Percentiles rank a stretch among this genome's conserved stretches.
Evolutionary conservation across 106 monocot genomes (phyloP).

Genomic region (Chionographis japonica): DNA sequence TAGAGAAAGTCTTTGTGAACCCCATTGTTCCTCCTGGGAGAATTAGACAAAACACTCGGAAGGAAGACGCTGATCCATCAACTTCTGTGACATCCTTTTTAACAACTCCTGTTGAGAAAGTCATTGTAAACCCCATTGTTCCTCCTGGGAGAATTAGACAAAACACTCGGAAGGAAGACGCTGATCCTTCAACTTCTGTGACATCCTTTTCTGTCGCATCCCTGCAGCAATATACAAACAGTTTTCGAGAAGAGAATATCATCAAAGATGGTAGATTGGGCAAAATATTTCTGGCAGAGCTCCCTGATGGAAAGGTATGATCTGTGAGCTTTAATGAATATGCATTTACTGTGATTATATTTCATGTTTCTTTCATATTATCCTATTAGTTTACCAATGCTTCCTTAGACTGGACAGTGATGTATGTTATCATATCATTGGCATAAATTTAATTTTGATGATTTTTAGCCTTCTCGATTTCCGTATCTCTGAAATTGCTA

Average conservation of each 20-base stretch:
- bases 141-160: constrained; percentile 23
- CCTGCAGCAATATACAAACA: constrained; percentile 93
- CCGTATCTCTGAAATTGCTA: too few relatives aligned
- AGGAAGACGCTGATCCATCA: constrained; percentile 19
- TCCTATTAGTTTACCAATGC: too few relatives aligned
- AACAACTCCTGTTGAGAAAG: constrained; percentile 36
- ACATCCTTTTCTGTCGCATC: constrained; percentile 77
- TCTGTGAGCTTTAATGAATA: background rate
- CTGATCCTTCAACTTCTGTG: constrained; percentile 38
- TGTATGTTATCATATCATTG: too few relatives aligned
- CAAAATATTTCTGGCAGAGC: constrained; percentile 70
- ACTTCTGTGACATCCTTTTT: constrained; percentile 11
- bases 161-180: constrained; percentile 19
- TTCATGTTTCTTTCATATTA: background rate
- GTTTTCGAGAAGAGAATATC: constrained; percentile 83
- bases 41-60: constrained; percentile 8
- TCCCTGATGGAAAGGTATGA: constrained; percentile 79
- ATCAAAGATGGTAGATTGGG: constrained; percentile 75
- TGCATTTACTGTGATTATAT: background rate
- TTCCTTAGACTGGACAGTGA: too few relatives aligned
- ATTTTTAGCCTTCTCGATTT: too few relatives aligned
- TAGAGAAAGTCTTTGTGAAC: constrained; percentile 49
- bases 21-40: constrained; percentile 29
- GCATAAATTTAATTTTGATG: too few relatives aligned
- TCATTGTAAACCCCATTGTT: constrained; percentile 35